Percentiles rank a stretch among this genome's conserved stretches.
Evolutionary conservation across 1,284 basidiomycete species (phyloP).

Genomic region (Prillingera fragicola): DNA sequence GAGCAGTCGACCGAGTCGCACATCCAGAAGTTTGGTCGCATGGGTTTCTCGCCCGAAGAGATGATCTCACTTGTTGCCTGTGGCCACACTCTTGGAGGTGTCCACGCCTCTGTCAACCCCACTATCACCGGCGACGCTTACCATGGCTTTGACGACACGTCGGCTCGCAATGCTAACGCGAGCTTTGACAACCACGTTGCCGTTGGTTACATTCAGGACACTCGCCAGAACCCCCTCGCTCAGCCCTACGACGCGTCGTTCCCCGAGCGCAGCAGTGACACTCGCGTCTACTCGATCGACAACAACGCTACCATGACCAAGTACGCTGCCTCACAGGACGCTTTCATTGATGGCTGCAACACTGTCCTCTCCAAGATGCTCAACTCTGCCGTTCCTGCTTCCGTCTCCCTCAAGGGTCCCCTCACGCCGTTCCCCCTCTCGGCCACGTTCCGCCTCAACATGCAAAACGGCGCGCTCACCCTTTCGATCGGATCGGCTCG

Average conservation of each 20-base stretch:
- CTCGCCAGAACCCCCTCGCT: slow-evolving; percentile 10
- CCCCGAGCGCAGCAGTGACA: slow-evolving; percentile 8
- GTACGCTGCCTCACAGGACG: slow-evolving; percentile 6
- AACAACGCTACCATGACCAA: slow-evolving; percentile 14
- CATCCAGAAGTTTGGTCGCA: slow-evolving; percentile 15
- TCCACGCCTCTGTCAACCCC: slow-evolving; percentile 12
- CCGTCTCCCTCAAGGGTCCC: slow-evolving; percentile 9
- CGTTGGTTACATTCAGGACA: slow-evolving; percentile 7
- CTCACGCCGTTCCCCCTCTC: slow-evolving; percentile 14
- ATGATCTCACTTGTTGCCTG: slow-evolving; percentile 17
- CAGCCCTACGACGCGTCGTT: slow-evolving; percentile 12
- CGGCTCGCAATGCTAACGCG: no score
- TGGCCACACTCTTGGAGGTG: slow-evolving; percentile 20
- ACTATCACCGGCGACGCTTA: slow-evolving; percentile 5
- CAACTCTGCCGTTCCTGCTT: slow-evolving; percentile 10
- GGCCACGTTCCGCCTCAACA: slow-evolving; percentile 1
- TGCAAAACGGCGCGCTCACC: slow-evolving; percentile 5
- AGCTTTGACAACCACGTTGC: slow-evolving; percentile 20
- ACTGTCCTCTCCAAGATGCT: slow-evolving; percentile 8
- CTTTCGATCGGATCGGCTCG: slow-evolving; percentile 10
- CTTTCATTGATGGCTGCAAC: slow-evolving; percentile 11
- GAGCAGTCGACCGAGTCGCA: slow-evolving; percentile 14
- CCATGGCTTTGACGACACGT: slow-evolving; percentile 8
- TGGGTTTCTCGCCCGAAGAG: slow-evolving; percentile 16
- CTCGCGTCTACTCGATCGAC: slow-evolving; percentile 12